Evolutionary conservation across 441 rosid species (phyloP).

Genomic region (Populus hybrid): DNA sequence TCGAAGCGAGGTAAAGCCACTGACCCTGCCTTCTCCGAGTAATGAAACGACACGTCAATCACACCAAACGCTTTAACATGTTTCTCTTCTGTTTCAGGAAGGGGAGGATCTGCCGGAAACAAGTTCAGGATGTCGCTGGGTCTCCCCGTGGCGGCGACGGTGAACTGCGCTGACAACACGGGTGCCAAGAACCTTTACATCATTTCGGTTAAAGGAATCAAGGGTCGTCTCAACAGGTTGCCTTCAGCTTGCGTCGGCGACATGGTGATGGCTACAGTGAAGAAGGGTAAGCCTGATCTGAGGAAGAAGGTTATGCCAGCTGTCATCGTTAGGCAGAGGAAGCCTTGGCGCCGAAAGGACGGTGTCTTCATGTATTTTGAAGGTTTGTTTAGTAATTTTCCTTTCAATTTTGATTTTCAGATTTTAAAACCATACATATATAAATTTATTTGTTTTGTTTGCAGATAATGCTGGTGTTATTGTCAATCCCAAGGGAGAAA

Average conservation of each 20-base stretch:
- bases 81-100: slow-evolving; percentile 31
- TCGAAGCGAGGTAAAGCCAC: slow-evolving; percentile 65
- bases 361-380: slow-evolving; percentile 89
- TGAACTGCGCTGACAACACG: no score
- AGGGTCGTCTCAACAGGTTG: no score
- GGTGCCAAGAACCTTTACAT: no score
- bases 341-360: slow-evolving; percentile 88
- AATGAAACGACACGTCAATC: neutral
- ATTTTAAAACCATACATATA: neutral
- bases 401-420: neutral
- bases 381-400: slow-evolving; percentile 28
- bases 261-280: slow-evolving; percentile 84
- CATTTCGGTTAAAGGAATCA: no score
- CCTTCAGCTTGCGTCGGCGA: slow-evolving; percentile 68
- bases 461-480: slow-evolving; percentile 77
- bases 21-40: neutral
- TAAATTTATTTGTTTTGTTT: neutral
- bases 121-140: slow-evolving; percentile 95
- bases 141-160: slow-evolving; percentile 37
- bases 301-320: slow-evolving; percentile 80
- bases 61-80: neutral
- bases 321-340: slow-evolving; percentile 69
- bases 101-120: slow-evolving; percentile 87
- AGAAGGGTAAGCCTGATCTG: slow-evolving; percentile 74
- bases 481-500: slow-evolving; percentile 73